phyloP scores from a whole-genome alignment of 345 rosid species.

The Populus alba region DNA sequence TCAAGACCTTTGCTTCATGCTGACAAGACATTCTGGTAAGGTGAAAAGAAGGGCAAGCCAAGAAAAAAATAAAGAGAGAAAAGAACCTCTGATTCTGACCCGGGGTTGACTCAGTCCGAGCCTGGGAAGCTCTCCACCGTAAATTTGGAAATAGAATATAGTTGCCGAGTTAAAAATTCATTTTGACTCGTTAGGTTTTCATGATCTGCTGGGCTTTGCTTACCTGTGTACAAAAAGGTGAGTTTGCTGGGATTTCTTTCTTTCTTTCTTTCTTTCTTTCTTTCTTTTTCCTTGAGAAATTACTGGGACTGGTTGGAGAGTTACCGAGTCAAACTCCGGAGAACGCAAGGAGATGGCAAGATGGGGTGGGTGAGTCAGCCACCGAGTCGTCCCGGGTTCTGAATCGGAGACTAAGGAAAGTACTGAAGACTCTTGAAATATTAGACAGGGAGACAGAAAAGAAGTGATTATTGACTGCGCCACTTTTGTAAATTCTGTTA shows the following conservation, averaged over 20 bases:
- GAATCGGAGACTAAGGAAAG: not conserved
- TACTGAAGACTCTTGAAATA: not conserved
- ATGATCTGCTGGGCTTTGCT: not conserved
- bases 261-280: not conserved
- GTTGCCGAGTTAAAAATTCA: not conserved
- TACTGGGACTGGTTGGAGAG: not conserved
- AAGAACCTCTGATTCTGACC: constrained; percentile 21
- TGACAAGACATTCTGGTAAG: constrained; percentile 50
- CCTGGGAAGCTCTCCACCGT: not conserved
- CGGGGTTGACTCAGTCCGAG: constrained; percentile 29
- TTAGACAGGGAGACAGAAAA: no score
- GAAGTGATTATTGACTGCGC: not conserved
- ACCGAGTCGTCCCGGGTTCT: constrained; percentile 32
- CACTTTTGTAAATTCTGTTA: constrained; percentile 15
- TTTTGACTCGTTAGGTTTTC: not conserved
- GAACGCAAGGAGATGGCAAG: constrained; percentile 15
- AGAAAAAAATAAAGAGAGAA: not conserved
- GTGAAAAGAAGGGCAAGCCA: not conserved
- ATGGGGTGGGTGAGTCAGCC: constrained; percentile 10
- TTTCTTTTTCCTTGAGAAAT: not conserved
- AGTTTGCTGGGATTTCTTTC: not conserved
- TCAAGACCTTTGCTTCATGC: constrained; percentile 72
- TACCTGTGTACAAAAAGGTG: not conserved
- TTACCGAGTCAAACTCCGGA: not conserved
- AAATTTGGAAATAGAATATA: not conserved